These are phyloP conservation scores for Clavariopsis aquatica DNA, from an alignment of 495 filamentous ascomycete genomes.

Conservation along the genomic window DNA sequence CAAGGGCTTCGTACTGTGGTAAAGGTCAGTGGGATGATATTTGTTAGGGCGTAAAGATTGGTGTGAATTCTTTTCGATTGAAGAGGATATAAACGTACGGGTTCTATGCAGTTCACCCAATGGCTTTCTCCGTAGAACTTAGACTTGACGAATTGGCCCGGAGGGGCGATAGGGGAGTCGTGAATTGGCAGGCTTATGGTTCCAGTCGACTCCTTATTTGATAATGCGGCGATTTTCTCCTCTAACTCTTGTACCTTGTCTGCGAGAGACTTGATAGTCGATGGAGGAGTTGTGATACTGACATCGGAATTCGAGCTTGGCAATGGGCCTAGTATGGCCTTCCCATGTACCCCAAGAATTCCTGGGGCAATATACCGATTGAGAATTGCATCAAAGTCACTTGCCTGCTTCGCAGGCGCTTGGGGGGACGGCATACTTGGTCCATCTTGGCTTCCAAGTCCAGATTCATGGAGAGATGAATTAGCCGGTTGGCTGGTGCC, in stretches of 20 bases:
- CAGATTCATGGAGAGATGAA: not conserved
- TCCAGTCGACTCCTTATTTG: not conserved
- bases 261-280: constrained; percentile 1
- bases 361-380: constrained; percentile 18
- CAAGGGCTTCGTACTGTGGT: constrained; percentile 21
- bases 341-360: constrained; percentile 5
- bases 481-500: not conserved
- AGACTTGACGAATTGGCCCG: constrained; percentile 24
- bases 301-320: not conserved
- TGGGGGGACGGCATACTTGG: not conserved
- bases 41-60: no score
- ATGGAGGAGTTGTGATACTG: not conserved
- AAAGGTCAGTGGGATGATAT: no score
- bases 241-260: constrained; percentile 9
- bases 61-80: no score
- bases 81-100: no score
- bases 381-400: constrained; percentile 14
- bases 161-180: not conserved
- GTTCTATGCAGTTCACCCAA: constrained; percentile 23
- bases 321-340: not conserved
- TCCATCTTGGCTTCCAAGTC: not conserved
- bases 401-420: not conserved
- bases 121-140: constrained; percentile 28
- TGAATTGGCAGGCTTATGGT: not conserved
- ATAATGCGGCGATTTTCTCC: not conserved